Percentiles rank a stretch among this genome's conserved stretches.
Conservation (phyloP, 2,329 filamentous ascomycete species). For the Neopestalotiopsis clavispora region DNA sequence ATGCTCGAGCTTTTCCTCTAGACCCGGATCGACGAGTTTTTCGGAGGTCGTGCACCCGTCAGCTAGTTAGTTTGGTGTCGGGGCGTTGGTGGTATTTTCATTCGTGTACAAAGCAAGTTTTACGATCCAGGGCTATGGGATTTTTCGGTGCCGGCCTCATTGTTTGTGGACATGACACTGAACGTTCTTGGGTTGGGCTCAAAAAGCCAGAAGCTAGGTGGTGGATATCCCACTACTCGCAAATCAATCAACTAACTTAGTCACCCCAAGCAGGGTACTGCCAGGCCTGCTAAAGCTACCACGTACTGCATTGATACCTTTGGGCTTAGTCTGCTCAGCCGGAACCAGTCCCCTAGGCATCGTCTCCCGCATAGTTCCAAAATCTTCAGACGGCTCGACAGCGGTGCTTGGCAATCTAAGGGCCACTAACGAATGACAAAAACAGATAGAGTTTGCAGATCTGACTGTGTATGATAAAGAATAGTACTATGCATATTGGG, state of each 20-base stretch:
- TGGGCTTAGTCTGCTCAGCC: conserved; percentile 4
- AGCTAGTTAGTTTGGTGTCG: not conserved
- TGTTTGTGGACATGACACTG: not conserved
- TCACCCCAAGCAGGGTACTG: too few species aligned
- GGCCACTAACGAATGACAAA: conserved; percentile 6
- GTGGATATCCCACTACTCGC: not conserved
- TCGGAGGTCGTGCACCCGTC: conserved; percentile 12
- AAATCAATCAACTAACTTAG: not conserved
- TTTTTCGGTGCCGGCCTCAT: not conserved
- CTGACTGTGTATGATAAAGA: not conserved
- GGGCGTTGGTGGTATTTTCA: not conserved
- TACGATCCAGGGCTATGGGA: not conserved
- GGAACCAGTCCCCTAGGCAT: conserved; percentile 2
- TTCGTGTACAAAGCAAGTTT: not conserved
- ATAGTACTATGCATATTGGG: not conserved
- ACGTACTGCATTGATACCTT: not conserved
- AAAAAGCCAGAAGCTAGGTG: not conserved
- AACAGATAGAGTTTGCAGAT: conserved; percentile 9
- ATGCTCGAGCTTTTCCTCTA: conserved; percentile 3
- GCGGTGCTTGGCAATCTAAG: conserved; percentile 10
- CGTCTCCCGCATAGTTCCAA: not conserved
- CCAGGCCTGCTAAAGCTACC: not conserved
- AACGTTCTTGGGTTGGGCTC: too few species aligned
- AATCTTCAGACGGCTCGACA: conserved; percentile 8
- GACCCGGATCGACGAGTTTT: not conserved